A percentile compares a stretch with the other conserved stretches of the same genome.
Conservation (phyloP, 495 filamentous ascomycete species). For the Friedmanniomyces simplex region DNA sequence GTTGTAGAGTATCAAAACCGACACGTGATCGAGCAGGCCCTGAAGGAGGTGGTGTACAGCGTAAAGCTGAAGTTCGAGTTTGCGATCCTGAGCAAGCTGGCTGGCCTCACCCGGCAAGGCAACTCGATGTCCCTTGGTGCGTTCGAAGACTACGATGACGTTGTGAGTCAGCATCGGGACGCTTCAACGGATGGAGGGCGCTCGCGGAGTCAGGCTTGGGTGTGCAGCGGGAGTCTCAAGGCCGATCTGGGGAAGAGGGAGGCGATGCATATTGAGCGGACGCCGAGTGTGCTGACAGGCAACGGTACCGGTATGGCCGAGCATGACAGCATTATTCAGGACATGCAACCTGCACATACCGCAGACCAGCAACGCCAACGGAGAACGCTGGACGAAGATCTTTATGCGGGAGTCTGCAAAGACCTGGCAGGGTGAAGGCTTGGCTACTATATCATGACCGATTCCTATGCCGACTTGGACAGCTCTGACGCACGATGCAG, state of each 20-base stretch:
- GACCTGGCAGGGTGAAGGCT: not conserved
- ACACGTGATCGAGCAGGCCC: slow-evolving; percentile 49
- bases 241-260: not conserved
- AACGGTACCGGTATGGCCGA: not conserved
- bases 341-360: not conserved
- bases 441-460: too few species aligned
- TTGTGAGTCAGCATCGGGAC: not conserved
- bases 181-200: not conserved
- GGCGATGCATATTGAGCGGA: not conserved
- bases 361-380: not conserved
- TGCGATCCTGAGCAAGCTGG: slow-evolving; percentile 43
- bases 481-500: too few species aligned
- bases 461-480: too few species aligned
- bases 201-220: not conserved
- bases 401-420: not conserved
- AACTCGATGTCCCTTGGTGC: not conserved
- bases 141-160: not conserved
- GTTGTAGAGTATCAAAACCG: slow-evolving; percentile 46
- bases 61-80: slow-evolving; percentile 60
- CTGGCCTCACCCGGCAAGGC: slow-evolving; percentile 18
- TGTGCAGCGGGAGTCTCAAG: not conserved
- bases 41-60: slow-evolving; percentile 52
- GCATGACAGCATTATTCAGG: not conserved
- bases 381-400: not conserved
- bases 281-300: not conserved